Conservation (phyloP, 805 yeast species). For the Candida qinlingensis region DNA sequence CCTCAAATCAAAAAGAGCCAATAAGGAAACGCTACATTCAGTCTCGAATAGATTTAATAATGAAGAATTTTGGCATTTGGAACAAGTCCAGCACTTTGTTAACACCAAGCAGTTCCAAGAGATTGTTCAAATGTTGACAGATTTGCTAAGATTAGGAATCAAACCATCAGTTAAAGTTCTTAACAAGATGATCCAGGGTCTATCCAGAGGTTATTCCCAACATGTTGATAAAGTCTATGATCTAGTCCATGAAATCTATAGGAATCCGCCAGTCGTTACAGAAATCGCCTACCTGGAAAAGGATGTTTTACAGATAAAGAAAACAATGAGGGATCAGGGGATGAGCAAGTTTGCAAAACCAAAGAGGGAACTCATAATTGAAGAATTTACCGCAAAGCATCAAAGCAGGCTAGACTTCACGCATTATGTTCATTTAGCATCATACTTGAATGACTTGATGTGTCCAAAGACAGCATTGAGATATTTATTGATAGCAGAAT, state of each 20-base stretch:
- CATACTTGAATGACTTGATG: constrained; percentile 4
- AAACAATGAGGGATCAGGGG: not conserved
- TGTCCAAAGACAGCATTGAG: constrained; percentile 8
- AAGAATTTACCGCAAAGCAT: constrained; percentile 7
- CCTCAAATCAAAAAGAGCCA: not conserved
- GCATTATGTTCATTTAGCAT: constrained; percentile 11
- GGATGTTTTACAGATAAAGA: not conserved
- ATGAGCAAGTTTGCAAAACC: not conserved
- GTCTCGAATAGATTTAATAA: not conserved
- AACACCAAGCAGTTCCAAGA: not conserved
- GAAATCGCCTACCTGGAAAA: not conserved
- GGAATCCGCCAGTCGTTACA: not conserved
- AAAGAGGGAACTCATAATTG: not conserved
- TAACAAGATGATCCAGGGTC: constrained; percentile 4
- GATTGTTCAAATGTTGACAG: constrained; percentile 5
- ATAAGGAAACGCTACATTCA: not conserved
- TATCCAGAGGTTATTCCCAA: constrained; percentile 11
- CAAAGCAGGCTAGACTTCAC: not conserved
- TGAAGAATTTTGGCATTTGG: constrained; percentile 1
- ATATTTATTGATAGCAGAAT: constrained; percentile 11
- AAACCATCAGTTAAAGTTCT: constrained; percentile 15
- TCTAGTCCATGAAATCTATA: constrained; percentile 10
- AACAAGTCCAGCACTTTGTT: not conserved
- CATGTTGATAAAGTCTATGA: constrained; percentile 10
- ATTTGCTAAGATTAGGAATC: constrained; percentile 15